Evolutionary conservation across 2,329 filamentous ascomycete genomes (phyloP), one percentile per base, ranked within the genome.

Genomic region (Aspergillus tamarii): DNA sequence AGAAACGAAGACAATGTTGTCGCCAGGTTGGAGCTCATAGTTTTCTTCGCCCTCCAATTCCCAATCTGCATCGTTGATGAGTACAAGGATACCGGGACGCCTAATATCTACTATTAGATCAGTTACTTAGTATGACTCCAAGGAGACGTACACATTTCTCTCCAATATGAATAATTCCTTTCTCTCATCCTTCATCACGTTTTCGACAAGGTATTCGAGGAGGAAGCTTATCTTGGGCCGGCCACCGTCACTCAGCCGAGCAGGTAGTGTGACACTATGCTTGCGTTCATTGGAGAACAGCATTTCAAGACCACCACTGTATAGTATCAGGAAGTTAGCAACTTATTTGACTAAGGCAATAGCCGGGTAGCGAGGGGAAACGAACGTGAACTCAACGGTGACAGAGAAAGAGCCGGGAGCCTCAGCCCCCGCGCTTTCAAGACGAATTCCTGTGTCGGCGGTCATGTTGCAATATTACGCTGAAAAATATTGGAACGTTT

Each of bases 31-130:
- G 63, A 99, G 81, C 79, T 93, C 89, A 76, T 98, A 98, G 69
- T 88, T 86, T 75, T 95, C 93, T 80, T 98, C 94, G 21, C 94
- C 95, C 80, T 98, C 95, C 14, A 99, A 87, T 78, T 98, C 95
- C 95, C 95, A 99, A 78, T 99, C 95, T 30, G 93, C 92, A 72
- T 99, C 95, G 76, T 99, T 99, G 78, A 99, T 96, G 62, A 99
- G 85, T 32, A 97, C 94, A 50, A 99, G 87, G 77, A 99, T 97
- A 3, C 95, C 95, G 6, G 95, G 95, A 59, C 95, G 93, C 65
- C 94, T 98, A 36, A 19, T 23, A 55, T 50, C 7, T 26, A 23
- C 36, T 11, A 23, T 50, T 30, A 54, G 46, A 12, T 16, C 28
- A 11, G 30, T 14, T 52, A n/a, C 19, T 26, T 26, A 16, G 19